Evolutionary conservation across 345 rosid genomes (phyloP).

Genomic region (Eucalyptus erythrocorys): DNA sequence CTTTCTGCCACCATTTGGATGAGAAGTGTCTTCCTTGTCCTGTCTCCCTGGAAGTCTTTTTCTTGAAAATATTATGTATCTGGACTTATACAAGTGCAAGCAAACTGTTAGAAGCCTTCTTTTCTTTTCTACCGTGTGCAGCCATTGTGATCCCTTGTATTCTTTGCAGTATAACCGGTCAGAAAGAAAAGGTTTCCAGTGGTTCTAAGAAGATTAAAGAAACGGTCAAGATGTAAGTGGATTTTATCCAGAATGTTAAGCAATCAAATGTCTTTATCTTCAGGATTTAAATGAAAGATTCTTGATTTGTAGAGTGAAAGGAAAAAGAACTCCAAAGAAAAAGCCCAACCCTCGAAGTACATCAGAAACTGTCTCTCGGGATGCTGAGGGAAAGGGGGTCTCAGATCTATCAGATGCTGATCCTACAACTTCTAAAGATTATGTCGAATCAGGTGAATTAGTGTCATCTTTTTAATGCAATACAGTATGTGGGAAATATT

Average conservation of each 20-base stretch:
- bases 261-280: background rate
- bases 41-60: background rate
- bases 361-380: conserved; percentile 18
- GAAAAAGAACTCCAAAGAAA: conserved; percentile 85
- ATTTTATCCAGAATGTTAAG: background rate
- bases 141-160: background rate
- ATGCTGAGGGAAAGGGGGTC: conserved; percentile 25
- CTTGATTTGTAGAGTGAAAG: conserved; percentile 38
- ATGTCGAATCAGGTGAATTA: conserved; percentile 20
- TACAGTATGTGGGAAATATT: background rate
- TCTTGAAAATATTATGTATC: background rate
- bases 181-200: conserved; percentile 26
- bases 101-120: background rate
- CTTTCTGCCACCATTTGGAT: background rate
- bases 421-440: conserved; percentile 5
- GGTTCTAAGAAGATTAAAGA: conserved; percentile 25
- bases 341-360: conserved; percentile 19
- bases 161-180: conserved; percentile 41
- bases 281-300: background rate
- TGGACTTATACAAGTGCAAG: background rate
- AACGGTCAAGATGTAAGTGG: conserved; percentile 43
- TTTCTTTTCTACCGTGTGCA: background rate
- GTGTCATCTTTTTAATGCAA: background rate
- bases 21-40: background rate
- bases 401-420: conserved; percentile 33